Evolutionary conservation across 106 monocot species (phyloP).

Genomic region (Gastrodia elata): DNA sequence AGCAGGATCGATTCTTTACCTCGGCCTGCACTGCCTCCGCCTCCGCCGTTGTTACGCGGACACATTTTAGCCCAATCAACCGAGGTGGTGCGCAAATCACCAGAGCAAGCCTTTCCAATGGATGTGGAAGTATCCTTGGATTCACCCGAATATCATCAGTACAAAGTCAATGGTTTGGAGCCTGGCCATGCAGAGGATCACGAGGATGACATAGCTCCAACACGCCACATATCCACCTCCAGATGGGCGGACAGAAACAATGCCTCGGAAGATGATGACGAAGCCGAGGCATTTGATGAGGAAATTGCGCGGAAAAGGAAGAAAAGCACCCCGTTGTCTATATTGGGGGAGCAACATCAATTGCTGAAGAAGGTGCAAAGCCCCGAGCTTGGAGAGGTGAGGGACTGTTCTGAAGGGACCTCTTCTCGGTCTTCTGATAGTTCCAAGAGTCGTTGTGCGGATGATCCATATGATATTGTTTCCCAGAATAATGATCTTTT

Average conservation of each 20-base stretch:
- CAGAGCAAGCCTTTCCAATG: not conserved
- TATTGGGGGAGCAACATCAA: not conserved
- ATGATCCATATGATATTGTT: constrained; percentile 12
- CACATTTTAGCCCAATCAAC: not conserved
- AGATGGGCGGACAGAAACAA: constrained; percentile 64
- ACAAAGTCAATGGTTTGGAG: constrained; percentile 15
- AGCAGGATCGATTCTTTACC: not conserved
- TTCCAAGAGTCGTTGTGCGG: constrained; percentile 13
- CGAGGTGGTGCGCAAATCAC: not conserved
- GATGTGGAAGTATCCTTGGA: constrained; percentile 4
- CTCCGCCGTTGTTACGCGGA: constrained; percentile 25
- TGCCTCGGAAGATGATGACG: constrained; percentile 29
- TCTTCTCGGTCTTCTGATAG: constrained; percentile 34
- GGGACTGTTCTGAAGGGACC: constrained; percentile 35
- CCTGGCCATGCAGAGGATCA: constrained; percentile 27
- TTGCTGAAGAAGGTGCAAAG: constrained; percentile 22
- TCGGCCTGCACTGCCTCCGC: constrained; percentile 23
- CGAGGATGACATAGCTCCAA: constrained; percentile 27
- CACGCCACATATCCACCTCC: constrained; percentile 58
- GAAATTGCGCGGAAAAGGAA: constrained; percentile 14
- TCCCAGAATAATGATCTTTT: constrained; percentile 21
- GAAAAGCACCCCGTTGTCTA: constrained; percentile 12
- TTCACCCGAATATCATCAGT: not conserved
- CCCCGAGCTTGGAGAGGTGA: constrained; percentile 54
- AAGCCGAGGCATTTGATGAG: constrained; percentile 12